These are phyloP conservation scores for Marasmius fiardii DNA, from an alignment of 1,284 basidiomycete genomes.

Conservation along the genomic window DNA sequence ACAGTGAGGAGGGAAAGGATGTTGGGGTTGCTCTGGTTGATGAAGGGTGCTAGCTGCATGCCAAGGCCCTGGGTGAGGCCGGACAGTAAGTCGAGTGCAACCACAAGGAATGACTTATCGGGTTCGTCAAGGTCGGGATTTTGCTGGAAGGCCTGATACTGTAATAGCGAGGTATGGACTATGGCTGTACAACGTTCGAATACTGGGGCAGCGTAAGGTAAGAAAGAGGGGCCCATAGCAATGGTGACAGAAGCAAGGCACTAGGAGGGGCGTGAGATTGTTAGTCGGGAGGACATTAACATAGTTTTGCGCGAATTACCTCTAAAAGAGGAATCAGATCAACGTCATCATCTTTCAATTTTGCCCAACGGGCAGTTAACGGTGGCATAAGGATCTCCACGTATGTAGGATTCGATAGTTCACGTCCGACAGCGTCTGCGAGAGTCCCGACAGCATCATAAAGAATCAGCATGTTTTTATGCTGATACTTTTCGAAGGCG, in stretches of 20 bases:
- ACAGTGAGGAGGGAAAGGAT: constrained; percentile 78
- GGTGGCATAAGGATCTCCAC: constrained; percentile 98
- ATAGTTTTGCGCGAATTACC: constrained; percentile 40
- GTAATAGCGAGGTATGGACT: constrained; percentile 77
- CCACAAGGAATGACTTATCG: constrained; percentile 95
- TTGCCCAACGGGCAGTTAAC: constrained; percentile 86
- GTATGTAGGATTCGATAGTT: constrained; percentile 82
- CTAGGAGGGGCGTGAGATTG: constrained; percentile 37
- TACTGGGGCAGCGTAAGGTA: constrained; percentile 86
- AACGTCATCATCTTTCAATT: constrained; percentile 86
- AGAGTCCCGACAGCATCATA: constrained; percentile 98
- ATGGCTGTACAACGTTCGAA: constrained; percentile 91
- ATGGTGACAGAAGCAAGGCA: constrained; percentile 98
- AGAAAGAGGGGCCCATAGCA: constrained; percentile 91
- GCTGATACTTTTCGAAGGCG: constrained; percentile 98
- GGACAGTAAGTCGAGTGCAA: constrained; percentile 93
- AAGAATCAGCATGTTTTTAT: constrained; percentile 98
- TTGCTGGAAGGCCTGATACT: constrained; percentile 82
- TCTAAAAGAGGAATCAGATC: constrained; percentile 94
- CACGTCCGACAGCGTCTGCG: constrained; percentile 91
- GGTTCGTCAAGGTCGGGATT: constrained; percentile 89
- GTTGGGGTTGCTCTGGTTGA: constrained; percentile 67
- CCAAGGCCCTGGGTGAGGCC: constrained; percentile 95
- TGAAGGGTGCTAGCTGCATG: constrained; percentile 69
- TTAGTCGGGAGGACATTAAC: neutral